These are phyloP conservation scores for Aspergillus sp. DNA, from an alignment of 2,329 filamentous ascomycete genomes.

Conservation along the genomic window DNA sequence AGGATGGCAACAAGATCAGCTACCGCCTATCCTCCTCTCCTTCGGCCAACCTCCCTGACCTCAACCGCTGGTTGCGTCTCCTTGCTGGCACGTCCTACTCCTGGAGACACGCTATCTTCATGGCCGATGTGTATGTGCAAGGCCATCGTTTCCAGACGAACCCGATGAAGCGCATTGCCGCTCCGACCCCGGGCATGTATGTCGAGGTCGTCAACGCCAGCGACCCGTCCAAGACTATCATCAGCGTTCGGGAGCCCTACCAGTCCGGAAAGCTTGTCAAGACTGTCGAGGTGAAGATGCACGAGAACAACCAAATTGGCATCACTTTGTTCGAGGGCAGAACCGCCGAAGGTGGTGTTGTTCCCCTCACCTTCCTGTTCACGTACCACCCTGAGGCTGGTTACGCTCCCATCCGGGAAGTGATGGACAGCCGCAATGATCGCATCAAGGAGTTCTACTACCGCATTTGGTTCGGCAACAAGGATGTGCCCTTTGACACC, in stretches of 20 bases:
- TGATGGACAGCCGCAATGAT: slow-evolving; percentile 95
- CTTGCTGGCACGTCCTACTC: slow-evolving; percentile 82
- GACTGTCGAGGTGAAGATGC: slow-evolving; percentile 80
- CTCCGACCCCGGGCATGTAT: slow-evolving; percentile 79
- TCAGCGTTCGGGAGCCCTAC: slow-evolving; percentile 83
- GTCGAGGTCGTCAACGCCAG: slow-evolving; percentile 85
- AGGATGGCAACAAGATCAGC: slow-evolving; percentile 75
- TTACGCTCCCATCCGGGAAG: slow-evolving; percentile 94
- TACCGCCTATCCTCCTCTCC: slow-evolving; percentile 80
- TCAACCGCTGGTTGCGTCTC: slow-evolving; percentile 83
- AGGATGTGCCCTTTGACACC: slow-evolving; percentile 77
- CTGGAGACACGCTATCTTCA: slow-evolving; percentile 93
- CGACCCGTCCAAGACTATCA: slow-evolving; percentile 77
- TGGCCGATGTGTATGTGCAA: slow-evolving; percentile 89
- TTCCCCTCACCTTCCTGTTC: slow-evolving; percentile 83
- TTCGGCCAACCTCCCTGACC: slow-evolving; percentile 69
- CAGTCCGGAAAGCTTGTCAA: slow-evolving; percentile 82
- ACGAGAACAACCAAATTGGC: slow-evolving; percentile 73
- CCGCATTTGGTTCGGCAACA: slow-evolving; percentile 92
- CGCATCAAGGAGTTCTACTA: slow-evolving; percentile 99
- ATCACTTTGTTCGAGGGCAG: slow-evolving; percentile 93
- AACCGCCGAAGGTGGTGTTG: slow-evolving; percentile 77
- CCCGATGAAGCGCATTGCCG: slow-evolving; percentile 87
- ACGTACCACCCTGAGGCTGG: slow-evolving; percentile 92
- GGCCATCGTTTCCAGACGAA: slow-evolving; percentile 97